These are phyloP conservation scores for Nannizzia gypsea DNA, from an alignment of 2,329 filamentous ascomycete species.

Conservation along the genomic window DNA sequence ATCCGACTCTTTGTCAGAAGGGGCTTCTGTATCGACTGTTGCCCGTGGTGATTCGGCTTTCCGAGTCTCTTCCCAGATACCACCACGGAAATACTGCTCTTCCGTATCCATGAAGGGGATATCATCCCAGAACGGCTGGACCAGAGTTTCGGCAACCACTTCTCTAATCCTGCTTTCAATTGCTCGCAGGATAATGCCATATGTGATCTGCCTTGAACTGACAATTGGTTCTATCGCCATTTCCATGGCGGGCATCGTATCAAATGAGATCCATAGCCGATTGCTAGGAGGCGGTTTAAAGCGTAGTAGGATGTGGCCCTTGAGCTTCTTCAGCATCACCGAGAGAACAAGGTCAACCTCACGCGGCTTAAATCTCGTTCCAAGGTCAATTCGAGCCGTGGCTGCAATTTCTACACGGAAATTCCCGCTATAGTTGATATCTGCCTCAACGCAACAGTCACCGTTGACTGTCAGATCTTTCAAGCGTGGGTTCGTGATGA, in stretches of 20 bases:
- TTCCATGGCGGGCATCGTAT: constrained; percentile 85
- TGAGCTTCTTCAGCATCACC: constrained; percentile 69
- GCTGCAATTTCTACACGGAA: constrained; percentile 83
- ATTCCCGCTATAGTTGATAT: constrained; percentile 79
- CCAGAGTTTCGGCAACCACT: constrained; percentile 81
- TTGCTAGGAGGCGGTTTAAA: constrained; percentile 95
- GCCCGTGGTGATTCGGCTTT: constrained; percentile 15
- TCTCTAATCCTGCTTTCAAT: constrained; percentile 94
- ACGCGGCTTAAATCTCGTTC: constrained; percentile 73
- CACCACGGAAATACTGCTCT: constrained; percentile 67
- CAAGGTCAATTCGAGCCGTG: constrained; percentile 84
- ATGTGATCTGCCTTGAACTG: constrained; percentile 89
- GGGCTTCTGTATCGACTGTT: constrained; percentile 24
- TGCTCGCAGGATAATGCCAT: constrained; percentile 77
- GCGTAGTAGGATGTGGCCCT: constrained; percentile 72
- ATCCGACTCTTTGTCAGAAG: constrained; percentile 13
- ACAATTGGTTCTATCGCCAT: constrained; percentile 93
- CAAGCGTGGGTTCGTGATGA: constrained; percentile 76
- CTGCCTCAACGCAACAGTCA: constrained; percentile 74
- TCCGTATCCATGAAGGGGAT: constrained; percentile 77
- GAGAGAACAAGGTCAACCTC: constrained; percentile 85
- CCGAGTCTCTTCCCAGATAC: constrained; percentile 51
- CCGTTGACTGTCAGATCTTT: constrained; percentile 85
- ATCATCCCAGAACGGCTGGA: constrained; percentile 93
- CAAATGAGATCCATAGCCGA: constrained; percentile 89